These are phyloP conservation scores for Exophiala bonariae DNA, from an alignment of 2,329 filamentous ascomycete species.

Conservation along the genomic window DNA sequence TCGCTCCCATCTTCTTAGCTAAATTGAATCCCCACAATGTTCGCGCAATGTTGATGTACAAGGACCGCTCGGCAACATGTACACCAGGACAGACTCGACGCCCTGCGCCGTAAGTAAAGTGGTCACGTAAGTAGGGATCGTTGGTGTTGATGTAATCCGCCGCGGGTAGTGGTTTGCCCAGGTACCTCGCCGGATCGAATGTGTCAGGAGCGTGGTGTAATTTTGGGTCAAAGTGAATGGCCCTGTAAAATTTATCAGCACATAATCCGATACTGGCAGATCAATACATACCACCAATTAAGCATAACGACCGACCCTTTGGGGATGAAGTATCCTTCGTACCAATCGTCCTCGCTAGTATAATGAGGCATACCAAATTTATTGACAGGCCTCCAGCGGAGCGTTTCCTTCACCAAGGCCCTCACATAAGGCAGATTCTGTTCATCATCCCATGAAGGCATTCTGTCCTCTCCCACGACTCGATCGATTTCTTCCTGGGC, in stretches of 20 bases:
- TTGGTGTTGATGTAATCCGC: constrained; percentile 36
- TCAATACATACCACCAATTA: constrained; percentile 41
- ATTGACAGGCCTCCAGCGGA: constrained; percentile 44
- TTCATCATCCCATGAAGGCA: constrained; percentile 52
- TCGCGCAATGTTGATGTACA: constrained; percentile 32
- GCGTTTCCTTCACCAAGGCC: constrained; percentile 35
- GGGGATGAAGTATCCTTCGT: constrained; percentile 27
- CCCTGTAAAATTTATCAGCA: constrained; percentile 13
- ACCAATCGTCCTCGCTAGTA: constrained; percentile 25
- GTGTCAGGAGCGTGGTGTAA: constrained; percentile 18
- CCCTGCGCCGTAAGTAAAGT: constrained; percentile 34
- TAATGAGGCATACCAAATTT: constrained; percentile 38
- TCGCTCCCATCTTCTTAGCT: too few species aligned
- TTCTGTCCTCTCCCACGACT: constrained; percentile 49
- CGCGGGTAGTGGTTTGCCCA: constrained; percentile 29
- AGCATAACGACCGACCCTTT: constrained; percentile 32
- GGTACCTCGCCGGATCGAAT: constrained; percentile 19
- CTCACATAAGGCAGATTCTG: constrained; percentile 53
- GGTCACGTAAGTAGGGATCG: constrained; percentile 30
- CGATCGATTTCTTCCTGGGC: constrained; percentile 52
- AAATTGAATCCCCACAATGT: constrained; percentile 36
- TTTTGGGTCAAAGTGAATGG: constrained; percentile 25
- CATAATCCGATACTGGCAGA: background rate
- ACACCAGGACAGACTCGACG: constrained; percentile 34
- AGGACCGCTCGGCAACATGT: constrained; percentile 34